Conservation (phyloP, 805 yeast genomes). For the Kodamaea leandrae region DNA sequence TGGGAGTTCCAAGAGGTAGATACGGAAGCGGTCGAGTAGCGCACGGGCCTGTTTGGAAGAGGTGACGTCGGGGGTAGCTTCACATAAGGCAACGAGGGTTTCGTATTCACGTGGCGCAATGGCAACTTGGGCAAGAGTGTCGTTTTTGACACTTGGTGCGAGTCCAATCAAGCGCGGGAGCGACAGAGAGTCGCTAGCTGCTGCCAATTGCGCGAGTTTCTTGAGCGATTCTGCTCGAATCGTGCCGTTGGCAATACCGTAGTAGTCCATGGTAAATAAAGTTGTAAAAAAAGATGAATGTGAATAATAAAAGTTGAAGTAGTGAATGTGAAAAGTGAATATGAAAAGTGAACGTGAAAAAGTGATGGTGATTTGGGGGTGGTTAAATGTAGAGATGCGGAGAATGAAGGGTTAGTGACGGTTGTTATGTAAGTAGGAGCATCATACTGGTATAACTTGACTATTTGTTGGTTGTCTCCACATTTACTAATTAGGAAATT, state of each 20-base stretch:
- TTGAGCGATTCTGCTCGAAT: conserved; percentile 40
- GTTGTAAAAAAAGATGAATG: not conserved
- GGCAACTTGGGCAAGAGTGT: no score
- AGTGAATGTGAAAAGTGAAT: no score
- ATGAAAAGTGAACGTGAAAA: no score
- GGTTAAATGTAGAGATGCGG: no score
- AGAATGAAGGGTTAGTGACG: no score
- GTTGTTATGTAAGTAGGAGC: no score
- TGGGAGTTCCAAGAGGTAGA: conserved; percentile 48
- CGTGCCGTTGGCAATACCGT: conserved; percentile 36
- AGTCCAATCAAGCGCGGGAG: conserved; percentile 20
- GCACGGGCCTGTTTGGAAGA: conserved; percentile 37
- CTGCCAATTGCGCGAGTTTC: conserved; percentile 36
- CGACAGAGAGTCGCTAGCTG: conserved; percentile 16
- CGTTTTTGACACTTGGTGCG: conserved; percentile 14
- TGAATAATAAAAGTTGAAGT: not conserved
- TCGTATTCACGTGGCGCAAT: conserved; percentile 54
- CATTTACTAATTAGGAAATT: no score
- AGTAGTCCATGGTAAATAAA: conserved; percentile 34
- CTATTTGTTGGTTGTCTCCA: no score
- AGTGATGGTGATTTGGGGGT: no score
- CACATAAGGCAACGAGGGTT: conserved; percentile 54
- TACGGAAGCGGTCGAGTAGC: conserved; percentile 42
- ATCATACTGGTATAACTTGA: no score
- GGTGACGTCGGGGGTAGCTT: conserved; percentile 31